Conservation (phyloP, 192 early-diverging fungal species). For the Irineochytrium annulatum region DNA sequence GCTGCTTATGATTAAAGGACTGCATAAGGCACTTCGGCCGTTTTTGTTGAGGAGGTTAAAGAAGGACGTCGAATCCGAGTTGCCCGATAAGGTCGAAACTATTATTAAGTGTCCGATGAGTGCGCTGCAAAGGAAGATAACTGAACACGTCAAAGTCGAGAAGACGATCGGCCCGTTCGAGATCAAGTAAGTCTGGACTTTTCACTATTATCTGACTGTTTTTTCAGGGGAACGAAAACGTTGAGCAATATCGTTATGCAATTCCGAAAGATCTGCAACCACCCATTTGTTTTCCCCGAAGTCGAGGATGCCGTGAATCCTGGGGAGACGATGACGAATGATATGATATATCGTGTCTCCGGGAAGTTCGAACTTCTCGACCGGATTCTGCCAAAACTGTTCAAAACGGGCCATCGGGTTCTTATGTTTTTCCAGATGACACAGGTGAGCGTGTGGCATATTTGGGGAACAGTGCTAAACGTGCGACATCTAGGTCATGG, state of each 20-base stretch:
- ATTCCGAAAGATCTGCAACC: slow-evolving; percentile 96
- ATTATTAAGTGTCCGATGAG: slow-evolving; percentile 91
- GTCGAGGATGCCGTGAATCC: slow-evolving; percentile 85
- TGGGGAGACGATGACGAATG: slow-evolving; percentile 53
- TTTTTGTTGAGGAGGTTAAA: slow-evolving; percentile 95
- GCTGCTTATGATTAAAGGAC: slow-evolving; percentile 89
- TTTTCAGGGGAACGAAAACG: slow-evolving; percentile 57
- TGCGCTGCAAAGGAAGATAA: slow-evolving; percentile 64
- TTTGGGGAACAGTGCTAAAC: neutral
- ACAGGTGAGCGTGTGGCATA: slow-evolving; percentile 13
- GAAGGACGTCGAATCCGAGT: slow-evolving; percentile 96
- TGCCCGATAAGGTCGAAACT: slow-evolving; percentile 95
- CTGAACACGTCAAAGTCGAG: slow-evolving; percentile 75
- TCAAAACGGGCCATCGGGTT: slow-evolving; percentile 74
- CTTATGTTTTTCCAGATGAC: slow-evolving; percentile 69
- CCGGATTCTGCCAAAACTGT: slow-evolving; percentile 88
- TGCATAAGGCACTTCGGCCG: slow-evolving; percentile 96
- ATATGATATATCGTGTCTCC: slow-evolving; percentile 72
- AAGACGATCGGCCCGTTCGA: slow-evolving; percentile 26
- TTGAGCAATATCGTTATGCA: slow-evolving; percentile 98
- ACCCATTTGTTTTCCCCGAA: slow-evolving; percentile 95
- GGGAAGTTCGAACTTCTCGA: slow-evolving; percentile 98
- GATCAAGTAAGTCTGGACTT: slow-evolving; percentile 40
- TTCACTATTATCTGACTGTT: slow-evolving; percentile 6
- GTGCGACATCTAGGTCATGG: slow-evolving; percentile 68